phyloP scores from a whole-genome alignment of 805 yeast genomes.

The Ogataea corticis region DNA sequence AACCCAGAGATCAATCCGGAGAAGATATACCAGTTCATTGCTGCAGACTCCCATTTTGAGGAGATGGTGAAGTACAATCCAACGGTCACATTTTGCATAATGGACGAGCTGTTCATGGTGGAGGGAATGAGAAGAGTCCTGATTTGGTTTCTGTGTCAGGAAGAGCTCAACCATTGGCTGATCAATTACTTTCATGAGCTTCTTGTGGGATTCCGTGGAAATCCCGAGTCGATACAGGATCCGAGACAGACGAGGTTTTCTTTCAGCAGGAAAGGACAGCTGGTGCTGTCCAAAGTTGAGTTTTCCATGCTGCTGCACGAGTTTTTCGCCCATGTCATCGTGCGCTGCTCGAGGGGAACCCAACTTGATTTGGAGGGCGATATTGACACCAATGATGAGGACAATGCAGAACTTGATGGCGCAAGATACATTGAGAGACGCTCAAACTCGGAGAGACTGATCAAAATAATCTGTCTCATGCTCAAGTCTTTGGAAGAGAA shows the following conservation, averaged over 20 bases:
- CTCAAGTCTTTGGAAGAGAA: slow-evolving; percentile 49
- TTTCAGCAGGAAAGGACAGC: slow-evolving; percentile 58
- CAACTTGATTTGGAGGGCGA: slow-evolving; percentile 24
- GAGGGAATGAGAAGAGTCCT: slow-evolving; percentile 61
- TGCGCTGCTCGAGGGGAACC: slow-evolving; percentile 40
- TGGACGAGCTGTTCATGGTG: slow-evolving; percentile 74
- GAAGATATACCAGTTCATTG: slow-evolving; percentile 48
- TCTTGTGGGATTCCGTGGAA: slow-evolving; percentile 57
- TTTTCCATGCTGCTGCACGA: slow-evolving; percentile 69
- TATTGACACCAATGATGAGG: slow-evolving; percentile 12
- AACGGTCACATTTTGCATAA: slow-evolving; percentile 50
- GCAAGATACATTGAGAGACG: slow-evolving; percentile 35
- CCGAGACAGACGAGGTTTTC: slow-evolving; percentile 25
- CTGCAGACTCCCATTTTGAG: slow-evolving; percentile 48
- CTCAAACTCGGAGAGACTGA: slow-evolving; percentile 38
- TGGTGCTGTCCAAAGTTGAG: slow-evolving; percentile 59
- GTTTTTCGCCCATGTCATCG: slow-evolving; percentile 57
- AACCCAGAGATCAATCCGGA: slow-evolving; percentile 47
- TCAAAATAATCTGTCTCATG: slow-evolving; percentile 64
- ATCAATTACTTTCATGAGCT: slow-evolving; percentile 67
- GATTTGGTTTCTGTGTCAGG: slow-evolving; percentile 68
- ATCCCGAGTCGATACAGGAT: slow-evolving; percentile 11
- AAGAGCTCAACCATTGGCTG: slow-evolving; percentile 53
- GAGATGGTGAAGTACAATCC: slow-evolving; percentile 50
- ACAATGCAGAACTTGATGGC: slow-evolving; percentile 18